Evolutionary conservation across 2,329 filamentous ascomycete genomes (phyloP).

Genomic region (Penicillium sp.): DNA sequence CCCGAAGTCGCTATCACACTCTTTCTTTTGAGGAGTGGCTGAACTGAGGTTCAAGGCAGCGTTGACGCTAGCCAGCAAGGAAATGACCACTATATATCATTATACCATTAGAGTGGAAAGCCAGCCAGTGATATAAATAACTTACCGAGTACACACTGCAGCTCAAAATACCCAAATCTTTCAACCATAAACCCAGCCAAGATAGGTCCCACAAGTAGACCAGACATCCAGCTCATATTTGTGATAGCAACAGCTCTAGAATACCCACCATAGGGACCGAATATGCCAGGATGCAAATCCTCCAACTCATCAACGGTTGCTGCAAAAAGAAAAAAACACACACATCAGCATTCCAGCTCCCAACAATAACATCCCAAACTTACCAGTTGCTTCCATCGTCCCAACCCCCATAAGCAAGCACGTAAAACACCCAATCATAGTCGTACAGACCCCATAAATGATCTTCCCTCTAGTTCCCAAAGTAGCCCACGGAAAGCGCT

Average conservation of each 20-base stretch:
- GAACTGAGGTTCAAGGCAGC: neutral
- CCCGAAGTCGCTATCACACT: neutral
- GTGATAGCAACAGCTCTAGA: constrained; percentile 24
- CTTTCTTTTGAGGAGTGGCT: neutral
- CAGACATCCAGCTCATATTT: constrained; percentile 24
- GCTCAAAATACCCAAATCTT: constrained; percentile 15
- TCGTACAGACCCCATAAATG: neutral
- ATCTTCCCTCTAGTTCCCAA: neutral
- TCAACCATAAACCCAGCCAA: constrained; percentile 17
- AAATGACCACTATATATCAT: neutral
- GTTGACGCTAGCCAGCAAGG: neutral
- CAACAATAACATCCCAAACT: neutral
- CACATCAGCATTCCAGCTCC: neutral
- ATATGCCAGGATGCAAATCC: constrained; percentile 18
- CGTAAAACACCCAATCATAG: constrained; percentile 7
- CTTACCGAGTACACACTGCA: constrained; percentile 15
- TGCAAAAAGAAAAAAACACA: neutral
- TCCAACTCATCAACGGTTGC: constrained; percentile 20
- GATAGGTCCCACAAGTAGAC: constrained; percentile 19
- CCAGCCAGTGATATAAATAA: neutral
- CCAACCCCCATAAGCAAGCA: constrained; percentile 10
- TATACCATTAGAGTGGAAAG: neutral
- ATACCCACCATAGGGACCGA: constrained; percentile 25
- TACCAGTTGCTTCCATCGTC: constrained; percentile 13
- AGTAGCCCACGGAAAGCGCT: constrained; percentile 3